Evolutionary conservation across 495 filamentous ascomycete species (phyloP), one percentile per base, ranked within the genome.

Genomic region (Podospora pseudocomata): DNA sequence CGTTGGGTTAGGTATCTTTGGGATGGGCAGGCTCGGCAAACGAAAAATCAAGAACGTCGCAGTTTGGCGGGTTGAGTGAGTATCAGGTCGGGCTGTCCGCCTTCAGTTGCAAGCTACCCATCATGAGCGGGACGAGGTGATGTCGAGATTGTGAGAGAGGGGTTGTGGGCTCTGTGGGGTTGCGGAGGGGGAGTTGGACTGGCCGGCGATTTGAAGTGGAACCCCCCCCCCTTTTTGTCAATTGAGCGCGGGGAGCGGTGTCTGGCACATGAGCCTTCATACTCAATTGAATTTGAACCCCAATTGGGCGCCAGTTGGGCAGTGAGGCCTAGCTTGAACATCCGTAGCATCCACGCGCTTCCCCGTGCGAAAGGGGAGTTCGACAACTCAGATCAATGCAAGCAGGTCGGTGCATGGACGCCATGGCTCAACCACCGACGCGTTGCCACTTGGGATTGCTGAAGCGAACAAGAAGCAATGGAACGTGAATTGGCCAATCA

Each of bases 281-380:
- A 68, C 67, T 71, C 70, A 70, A 73, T 74, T 71, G 72, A 74
- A 63, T 39, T 74, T 71, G 72, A 74, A 63, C 58, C 60, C 65
- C 74, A 71, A 73, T 76, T 74, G 74, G 74, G 74, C 72, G 66
- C 39, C 74, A 61, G 60, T 74, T 71, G 72, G 74, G 74, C 74
- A 74, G 57, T 70, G 71, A 76, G 34, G 55, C 39, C 54, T 16
- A n/a, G 16, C 11, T 20, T 23, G 19, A 27, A 19, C 20, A 64
- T 59, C 23, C 59, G 15, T 4, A 27, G 26, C 20, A 64, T 59
- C 23, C 59, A 28, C 16, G 9, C 28, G 27, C 56, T 58, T 20
- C n/a, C 19, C 19, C 26, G 13, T 9, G 13, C 19, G 5, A 59
- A 59, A 11, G 56, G 30, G 26, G 26, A 30, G 7, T 49, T 49